Evolutionary conservation across 2,329 filamentous ascomycete genomes (phyloP).

Genomic region (Metarhizium guizhouense): DNA sequence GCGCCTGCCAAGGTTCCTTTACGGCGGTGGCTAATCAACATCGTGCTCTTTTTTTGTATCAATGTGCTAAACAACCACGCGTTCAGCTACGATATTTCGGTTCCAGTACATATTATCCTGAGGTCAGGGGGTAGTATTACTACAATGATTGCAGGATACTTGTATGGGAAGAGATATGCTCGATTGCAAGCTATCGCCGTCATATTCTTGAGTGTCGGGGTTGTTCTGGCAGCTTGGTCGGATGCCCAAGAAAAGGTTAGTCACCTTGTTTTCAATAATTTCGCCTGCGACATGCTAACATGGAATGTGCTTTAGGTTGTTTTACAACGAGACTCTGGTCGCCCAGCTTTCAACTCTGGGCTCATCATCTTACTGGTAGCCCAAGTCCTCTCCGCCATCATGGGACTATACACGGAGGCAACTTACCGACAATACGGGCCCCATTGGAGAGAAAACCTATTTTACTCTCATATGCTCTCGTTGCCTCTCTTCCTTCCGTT

Average conservation of each 20-base stretch:
- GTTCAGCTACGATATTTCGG: constrained; percentile 93
- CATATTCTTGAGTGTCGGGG: constrained; percentile 72
- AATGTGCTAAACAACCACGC: constrained; percentile 97
- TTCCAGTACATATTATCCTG: constrained; percentile 93
- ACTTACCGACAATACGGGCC: constrained; percentile 80
- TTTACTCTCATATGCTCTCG: constrained; percentile 77
- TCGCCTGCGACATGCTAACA: background rate
- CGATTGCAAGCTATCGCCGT: constrained; percentile 74
- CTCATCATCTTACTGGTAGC: constrained; percentile 78
- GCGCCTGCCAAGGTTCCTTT: constrained; percentile 73
- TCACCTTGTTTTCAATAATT: background rate
- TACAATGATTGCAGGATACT: constrained; percentile 82
- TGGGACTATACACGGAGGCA: constrained; percentile 91
- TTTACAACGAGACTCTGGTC: constrained; percentile 4
- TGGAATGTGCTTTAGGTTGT: background rate
- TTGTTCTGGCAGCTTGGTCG: constrained; percentile 80
- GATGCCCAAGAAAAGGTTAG: constrained; percentile 76
- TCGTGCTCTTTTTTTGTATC: constrained; percentile 82
- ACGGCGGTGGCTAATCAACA: constrained; percentile 78
- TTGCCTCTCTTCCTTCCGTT: constrained; percentile 71
- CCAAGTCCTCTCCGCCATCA: constrained; percentile 82
- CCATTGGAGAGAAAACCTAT: constrained; percentile 91
- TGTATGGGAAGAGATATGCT: constrained; percentile 81
- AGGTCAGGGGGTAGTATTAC: constrained; percentile 92
- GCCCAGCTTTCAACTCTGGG: constrained; percentile 45